Evolutionary conservation across 805 yeast genomes (phyloP), one percentile per base, ranked within the genome.

Genomic region (Lachancea thermotolerans): DNA sequence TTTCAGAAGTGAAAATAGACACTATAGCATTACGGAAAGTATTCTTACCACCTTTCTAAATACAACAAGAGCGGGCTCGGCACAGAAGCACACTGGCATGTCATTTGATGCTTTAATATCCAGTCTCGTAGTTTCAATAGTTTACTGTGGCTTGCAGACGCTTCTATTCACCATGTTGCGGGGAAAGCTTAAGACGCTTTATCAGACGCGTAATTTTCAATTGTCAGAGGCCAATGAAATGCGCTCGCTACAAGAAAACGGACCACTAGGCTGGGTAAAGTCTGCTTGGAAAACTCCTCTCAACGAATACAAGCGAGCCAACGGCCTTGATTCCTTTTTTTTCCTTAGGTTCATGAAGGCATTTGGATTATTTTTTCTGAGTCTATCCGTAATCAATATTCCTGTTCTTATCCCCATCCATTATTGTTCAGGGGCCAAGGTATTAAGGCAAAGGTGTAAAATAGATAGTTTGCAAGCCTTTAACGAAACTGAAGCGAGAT

Each of bases 251-350:
- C 25, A 21, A 21, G 25, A 21, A 4, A 32, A 58, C 55, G 6
- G 55, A 56, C 25, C 61, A 75, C n/a, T 68, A 27, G 69, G 70
- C 3, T 85, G 91, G 91, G 49, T 82, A 1, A 37, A 54, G 4
- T 74, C 78, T 0, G 66, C 75, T 0, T 44, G 77, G 27, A 49
- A 56, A 8, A 57, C 63, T 16, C 69, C 71, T 1, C 65, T 77
- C 4, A 66, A 69, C 8, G 64, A 67, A 27, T 81, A 77, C 53
- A 61, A 68, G 14, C 42, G 48, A 14, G 45, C 18, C 8, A 41
- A 37, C 49, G 95, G 95, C 0, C 58, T 85, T 7, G 96, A 88
- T 60, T 79, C 89, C 0, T 86, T 82, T 58, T 81, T 82, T 56
- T 82, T 85, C 51, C 54, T 86, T 2, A 62, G 95, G 41, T 86